Evolutionary conservation across 2,329 filamentous ascomycete species (phyloP).

Genomic region (Arthroderma sp.): DNA sequence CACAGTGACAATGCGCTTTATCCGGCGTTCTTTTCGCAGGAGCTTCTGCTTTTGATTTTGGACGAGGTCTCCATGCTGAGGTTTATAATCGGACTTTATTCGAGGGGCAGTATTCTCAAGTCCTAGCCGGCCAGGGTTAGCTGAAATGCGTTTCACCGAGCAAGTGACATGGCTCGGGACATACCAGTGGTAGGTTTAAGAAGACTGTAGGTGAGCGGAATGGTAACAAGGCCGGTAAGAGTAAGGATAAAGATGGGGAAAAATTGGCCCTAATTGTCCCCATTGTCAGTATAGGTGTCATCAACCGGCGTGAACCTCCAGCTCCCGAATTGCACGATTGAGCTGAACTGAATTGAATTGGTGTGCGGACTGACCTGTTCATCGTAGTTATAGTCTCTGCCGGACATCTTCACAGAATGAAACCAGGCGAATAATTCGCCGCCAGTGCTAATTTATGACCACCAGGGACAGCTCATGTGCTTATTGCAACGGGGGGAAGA

Average conservation of each 20-base stretch:
- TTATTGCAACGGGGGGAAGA: no score
- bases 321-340: not conserved
- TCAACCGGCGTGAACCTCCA: not conserved
- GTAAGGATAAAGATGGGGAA: slow-evolving; percentile 98
- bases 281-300: slow-evolving; percentile 1
- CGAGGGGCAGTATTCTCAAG: slow-evolving; percentile 68
- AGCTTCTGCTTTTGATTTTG: slow-evolving; percentile 71
- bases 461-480: no score
- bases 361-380: slow-evolving; percentile 49
- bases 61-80: slow-evolving; percentile 72
- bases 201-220: slow-evolving; percentile 80
- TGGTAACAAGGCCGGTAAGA: slow-evolving; percentile 69
- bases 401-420: slow-evolving; percentile 44
- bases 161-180: slow-evolving; percentile 5
- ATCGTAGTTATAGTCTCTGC: slow-evolving; percentile 96
- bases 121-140: slow-evolving; percentile 33
- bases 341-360: not conserved
- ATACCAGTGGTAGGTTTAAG: slow-evolving; percentile 60
- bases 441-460: no score
- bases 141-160: not conserved
- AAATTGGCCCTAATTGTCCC: slow-evolving; percentile 61
- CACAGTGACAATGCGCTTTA: slow-evolving; percentile 71
- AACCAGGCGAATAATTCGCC: no score
- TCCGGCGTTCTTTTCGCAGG: slow-evolving; percentile 74
- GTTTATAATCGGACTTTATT: slow-evolving; percentile 69